Conservation (phyloP, 1,139 yeast genomes). For the Meyerozyma guilliermondii region DNA sequence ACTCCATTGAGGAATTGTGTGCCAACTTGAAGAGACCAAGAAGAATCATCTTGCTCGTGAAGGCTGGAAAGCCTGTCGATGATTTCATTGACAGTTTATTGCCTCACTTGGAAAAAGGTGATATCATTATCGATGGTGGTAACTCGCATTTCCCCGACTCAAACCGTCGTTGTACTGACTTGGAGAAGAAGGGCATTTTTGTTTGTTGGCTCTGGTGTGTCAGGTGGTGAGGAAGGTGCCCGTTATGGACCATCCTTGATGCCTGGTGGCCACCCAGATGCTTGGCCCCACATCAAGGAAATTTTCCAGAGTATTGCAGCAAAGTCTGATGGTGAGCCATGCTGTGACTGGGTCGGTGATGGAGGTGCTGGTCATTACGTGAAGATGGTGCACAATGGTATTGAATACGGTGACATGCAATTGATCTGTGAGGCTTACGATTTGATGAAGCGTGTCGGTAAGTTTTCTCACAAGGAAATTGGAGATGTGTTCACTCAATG, state of each 20-base stretch:
- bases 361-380: slow-evolving; percentile 99
- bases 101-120: slow-evolving; percentile 93
- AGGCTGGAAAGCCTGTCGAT: slow-evolving; percentile 97
- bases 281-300: slow-evolving; percentile 97
- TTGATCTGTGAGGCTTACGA: slow-evolving; percentile 97
- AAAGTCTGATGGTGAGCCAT: slow-evolving; percentile 96
- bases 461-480: slow-evolving; percentile 85
- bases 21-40: slow-evolving; percentile 95
- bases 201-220: slow-evolving; percentile 98
- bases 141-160: slow-evolving; percentile 99
- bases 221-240: slow-evolving; percentile 99
- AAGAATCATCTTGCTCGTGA: slow-evolving; percentile 88
- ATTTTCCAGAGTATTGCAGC: slow-evolving; percentile 97
- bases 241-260: slow-evolving; percentile 98
- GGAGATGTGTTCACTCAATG: slow-evolving; percentile 88
- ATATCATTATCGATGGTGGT: slow-evolving; percentile 99
- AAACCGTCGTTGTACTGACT: slow-evolving; percentile 91
- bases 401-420: slow-evolving; percentile 99
- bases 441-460: slow-evolving; percentile 90
- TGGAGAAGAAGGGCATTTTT: slow-evolving; percentile 81
- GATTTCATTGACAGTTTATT: slow-evolving; percentile 80
- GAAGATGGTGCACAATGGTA: slow-evolving; percentile 99
- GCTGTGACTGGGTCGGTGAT: slow-evolving; percentile 99
- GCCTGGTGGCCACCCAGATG: slow-evolving; percentile 99
- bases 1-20: slow-evolving; percentile 81